Evolutionary conservation across 176 grass and related monocot species (phyloP).

Genomic region (Eragrostis curvula): DNA sequence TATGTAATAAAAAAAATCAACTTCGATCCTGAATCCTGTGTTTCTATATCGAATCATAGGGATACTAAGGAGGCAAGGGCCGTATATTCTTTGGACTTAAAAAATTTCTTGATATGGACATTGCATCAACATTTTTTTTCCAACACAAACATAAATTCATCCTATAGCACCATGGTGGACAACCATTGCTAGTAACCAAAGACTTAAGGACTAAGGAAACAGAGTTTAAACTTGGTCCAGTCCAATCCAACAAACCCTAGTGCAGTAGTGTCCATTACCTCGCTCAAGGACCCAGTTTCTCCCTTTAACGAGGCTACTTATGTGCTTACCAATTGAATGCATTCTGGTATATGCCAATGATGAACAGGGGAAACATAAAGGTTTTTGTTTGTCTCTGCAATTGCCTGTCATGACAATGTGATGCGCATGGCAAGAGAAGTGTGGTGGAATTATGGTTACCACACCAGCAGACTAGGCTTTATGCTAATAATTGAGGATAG

Average conservation of each 20-base stretch:
- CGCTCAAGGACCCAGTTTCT: constrained; percentile 44
- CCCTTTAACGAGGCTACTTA: constrained; percentile 40
- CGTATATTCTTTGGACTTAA: constrained; percentile 23
- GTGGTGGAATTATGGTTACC: constrained; percentile 48
- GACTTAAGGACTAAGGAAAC: constrained; percentile 68
- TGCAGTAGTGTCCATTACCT: constrained; percentile 54
- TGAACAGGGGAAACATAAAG: constrained; percentile 33
- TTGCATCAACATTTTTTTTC: neutral
- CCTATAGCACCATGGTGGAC: neutral
- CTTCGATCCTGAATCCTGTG: neutral
- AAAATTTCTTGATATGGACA: neutral
- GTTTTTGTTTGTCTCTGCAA: constrained; percentile 38
- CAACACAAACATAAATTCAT: constrained; percentile 1
- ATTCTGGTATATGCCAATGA: constrained; percentile 28
- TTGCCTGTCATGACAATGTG: constrained; percentile 44
- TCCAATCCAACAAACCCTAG: constrained; percentile 58
- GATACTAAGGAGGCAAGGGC: neutral
- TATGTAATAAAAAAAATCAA: neutral
- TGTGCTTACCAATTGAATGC: constrained; percentile 42
- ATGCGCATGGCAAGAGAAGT: constrained; percentile 41
- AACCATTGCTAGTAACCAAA: constrained; percentile 25
- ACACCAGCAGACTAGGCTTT: constrained; percentile 52
- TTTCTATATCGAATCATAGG: neutral
- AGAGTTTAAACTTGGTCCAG: constrained; percentile 46
- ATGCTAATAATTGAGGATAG: constrained; percentile 52